Conservation (phyloP, 163 green algal genomes). For the Trebouxia gelatinosa region DNA sequence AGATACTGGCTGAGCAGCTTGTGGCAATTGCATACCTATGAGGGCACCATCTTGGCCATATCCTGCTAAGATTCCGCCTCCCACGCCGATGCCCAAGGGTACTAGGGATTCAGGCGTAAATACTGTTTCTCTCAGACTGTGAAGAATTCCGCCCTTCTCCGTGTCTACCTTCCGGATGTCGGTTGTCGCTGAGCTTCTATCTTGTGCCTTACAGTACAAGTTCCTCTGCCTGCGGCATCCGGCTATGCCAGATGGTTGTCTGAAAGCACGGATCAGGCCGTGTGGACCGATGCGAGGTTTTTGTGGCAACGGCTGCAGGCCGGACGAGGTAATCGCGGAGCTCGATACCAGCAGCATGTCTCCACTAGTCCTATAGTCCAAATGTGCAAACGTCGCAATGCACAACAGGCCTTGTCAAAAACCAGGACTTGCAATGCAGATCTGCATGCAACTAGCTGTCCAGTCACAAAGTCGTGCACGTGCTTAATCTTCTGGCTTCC, state of each 20-base stretch:
- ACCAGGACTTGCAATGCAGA: too few species aligned
- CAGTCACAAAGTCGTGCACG: too few species aligned
- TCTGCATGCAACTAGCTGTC: too few species aligned
- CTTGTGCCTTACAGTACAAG: conserved; percentile 1
- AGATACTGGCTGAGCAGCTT: neutral
- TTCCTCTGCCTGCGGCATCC: neutral
- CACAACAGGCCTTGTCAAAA: too few species aligned
- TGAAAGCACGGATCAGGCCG: neutral
- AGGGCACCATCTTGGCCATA: conserved; percentile 13
- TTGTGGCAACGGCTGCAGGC: too few species aligned
- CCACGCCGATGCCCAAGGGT: conserved; percentile 1
- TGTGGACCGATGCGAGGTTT: neutral
- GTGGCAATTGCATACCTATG: neutral
- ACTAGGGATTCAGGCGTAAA: neutral
- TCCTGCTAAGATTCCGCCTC: neutral
- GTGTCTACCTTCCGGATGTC: neutral
- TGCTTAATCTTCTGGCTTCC: too few species aligned
- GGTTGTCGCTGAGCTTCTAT: neutral
- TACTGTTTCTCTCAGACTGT: neutral
- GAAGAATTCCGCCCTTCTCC: conserved; percentile 2
- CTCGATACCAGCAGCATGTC: too few species aligned
- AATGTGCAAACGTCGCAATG: too few species aligned
- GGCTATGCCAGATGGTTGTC: neutral
- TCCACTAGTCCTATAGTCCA: too few species aligned
- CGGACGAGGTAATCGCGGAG: too few species aligned